phyloP scores from a whole-genome alignment of 2,329 filamentous ascomycete species.

The Trichoderma koningiopsis region DNA sequence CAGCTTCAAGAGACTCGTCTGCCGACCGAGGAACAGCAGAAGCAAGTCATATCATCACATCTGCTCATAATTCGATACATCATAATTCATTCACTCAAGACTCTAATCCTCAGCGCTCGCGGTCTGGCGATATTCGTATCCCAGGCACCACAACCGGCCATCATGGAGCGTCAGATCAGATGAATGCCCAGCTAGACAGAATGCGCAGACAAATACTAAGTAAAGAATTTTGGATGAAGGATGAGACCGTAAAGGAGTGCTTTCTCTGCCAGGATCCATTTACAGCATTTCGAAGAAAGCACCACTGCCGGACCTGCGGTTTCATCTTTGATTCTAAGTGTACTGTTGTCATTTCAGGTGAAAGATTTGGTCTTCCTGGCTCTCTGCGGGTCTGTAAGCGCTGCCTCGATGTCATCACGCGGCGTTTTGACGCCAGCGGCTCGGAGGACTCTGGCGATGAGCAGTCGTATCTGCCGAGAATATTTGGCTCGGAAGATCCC shows the following conservation, averaged over 20 bases:
- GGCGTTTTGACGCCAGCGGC: conserved; percentile 80
- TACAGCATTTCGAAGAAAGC: conserved; percentile 90
- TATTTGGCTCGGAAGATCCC: conserved; percentile 59
- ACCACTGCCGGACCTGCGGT: conserved; percentile 95
- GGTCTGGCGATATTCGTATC: conserved; percentile 53
- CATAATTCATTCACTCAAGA: conserved; percentile 59
- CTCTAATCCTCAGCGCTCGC: conserved; percentile 47
- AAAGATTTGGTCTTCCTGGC: conserved; percentile 82
- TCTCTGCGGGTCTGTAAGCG: conserved; percentile 89
- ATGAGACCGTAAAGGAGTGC: conserved; percentile 97
- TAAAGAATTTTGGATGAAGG: conserved; percentile 98
- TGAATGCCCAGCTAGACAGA: conserved; percentile 65
- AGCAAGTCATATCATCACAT: conserved; percentile 59
- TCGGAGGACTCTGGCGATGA: conserved; percentile 88
- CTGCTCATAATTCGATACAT: conserved; percentile 59
- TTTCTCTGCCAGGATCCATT: conserved; percentile 91
- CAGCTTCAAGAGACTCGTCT: conserved; percentile 60
- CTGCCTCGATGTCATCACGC: conserved; percentile 87
- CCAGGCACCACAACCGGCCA: conserved; percentile 57
- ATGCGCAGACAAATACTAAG: conserved; percentile 86
- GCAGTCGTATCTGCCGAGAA: conserved; percentile 66
- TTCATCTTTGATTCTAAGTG: conserved; percentile 98
- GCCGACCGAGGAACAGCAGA: conserved; percentile 59
- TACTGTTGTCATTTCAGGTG: conserved; percentile 85
- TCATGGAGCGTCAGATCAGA: conserved; percentile 59